Conservation (phyloP, 768 basidiomycete genomes). For the Trametes villosa region DNA sequence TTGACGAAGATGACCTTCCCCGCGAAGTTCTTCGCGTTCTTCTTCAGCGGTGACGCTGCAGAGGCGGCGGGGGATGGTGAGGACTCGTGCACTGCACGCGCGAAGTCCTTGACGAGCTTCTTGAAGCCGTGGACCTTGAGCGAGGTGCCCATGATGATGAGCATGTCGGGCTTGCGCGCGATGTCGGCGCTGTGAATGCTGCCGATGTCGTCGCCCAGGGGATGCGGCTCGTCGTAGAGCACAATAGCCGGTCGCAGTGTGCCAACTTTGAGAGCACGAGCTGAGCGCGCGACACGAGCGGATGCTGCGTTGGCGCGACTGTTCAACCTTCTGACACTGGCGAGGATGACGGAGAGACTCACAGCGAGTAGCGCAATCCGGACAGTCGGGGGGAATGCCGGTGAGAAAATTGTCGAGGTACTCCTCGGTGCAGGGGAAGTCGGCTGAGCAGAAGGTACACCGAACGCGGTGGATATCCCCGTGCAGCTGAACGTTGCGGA, state of each 20-base stretch:
- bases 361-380: constrained; percentile 85
- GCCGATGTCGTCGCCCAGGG: constrained; percentile 91
- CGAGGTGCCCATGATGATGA: constrained; percentile 97
- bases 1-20: constrained; percentile 91
- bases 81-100: constrained; percentile 72
- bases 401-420: constrained; percentile 66
- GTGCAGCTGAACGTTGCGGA: constrained; percentile 91
- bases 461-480: constrained; percentile 93
- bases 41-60: constrained; percentile 36
- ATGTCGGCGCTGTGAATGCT: constrained; percentile 78
- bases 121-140: constrained; percentile 95
- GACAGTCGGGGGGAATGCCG: constrained; percentile 83
- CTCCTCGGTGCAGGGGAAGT: constrained; percentile 68
- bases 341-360: constrained; percentile 39
- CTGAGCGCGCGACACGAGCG: constrained; percentile 80
- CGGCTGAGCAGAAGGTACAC: constrained; percentile 82
- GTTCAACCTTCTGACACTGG: constrained; percentile 1
- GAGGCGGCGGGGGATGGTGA: constrained; percentile 42
- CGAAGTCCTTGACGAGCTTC: constrained; percentile 93
- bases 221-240: constrained; percentile 93
- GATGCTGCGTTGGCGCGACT: constrained; percentile 50
- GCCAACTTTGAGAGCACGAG: constrained; percentile 78
- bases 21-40: constrained; percentile 44
- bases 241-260: constrained; percentile 93
- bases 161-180: constrained; percentile 80